phyloP scores from a whole-genome alignment of 2,329 filamentous ascomycete species.

The Alternaria metachromatica region DNA sequence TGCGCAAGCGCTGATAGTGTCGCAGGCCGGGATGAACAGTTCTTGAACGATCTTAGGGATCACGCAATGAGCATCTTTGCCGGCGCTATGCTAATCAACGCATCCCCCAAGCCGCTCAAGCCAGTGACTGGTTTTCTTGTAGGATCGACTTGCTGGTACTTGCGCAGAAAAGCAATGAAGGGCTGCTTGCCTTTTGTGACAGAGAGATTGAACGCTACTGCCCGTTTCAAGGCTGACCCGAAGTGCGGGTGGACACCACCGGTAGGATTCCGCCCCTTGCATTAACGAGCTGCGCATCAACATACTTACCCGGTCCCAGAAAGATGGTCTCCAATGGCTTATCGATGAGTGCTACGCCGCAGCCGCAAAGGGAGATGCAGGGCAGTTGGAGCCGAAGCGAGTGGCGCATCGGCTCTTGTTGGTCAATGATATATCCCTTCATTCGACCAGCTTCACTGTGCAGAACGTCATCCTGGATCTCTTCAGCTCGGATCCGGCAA shows the following conservation, averaged over 20 bases:
- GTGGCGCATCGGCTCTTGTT: constrained; percentile 21
- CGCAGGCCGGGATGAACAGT: constrained; percentile 17
- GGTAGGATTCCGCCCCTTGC: neutral
- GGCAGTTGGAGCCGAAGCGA: constrained; percentile 19
- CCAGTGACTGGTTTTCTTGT: constrained; percentile 17
- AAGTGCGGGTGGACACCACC: constrained; percentile 19
- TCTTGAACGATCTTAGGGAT: constrained; percentile 17
- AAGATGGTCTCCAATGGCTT: constrained; percentile 25
- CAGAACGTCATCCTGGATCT: constrained; percentile 24
- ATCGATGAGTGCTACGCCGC: constrained; percentile 20
- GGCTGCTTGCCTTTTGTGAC: constrained; percentile 21
- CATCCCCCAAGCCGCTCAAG: constrained; percentile 16
- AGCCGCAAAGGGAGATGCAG: constrained; percentile 13
- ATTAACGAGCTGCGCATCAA: neutral
- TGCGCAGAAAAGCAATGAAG: constrained; percentile 14
- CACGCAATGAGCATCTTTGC: constrained; percentile 22
- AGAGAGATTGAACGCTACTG: constrained; percentile 20
- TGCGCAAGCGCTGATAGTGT: neutral
- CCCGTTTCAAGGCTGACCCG: constrained; percentile 14
- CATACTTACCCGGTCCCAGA: constrained; percentile 8
- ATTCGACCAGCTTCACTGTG: constrained; percentile 20
- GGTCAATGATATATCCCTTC: constrained; percentile 23
- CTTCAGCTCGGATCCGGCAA: constrained; percentile 17
- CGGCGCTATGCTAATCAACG: constrained; percentile 22
- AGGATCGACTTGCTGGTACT: constrained; percentile 14